Conservation (phyloP, 495 filamentous ascomycete genomes). For the Hypoxylon lienhwacheense region DNA sequence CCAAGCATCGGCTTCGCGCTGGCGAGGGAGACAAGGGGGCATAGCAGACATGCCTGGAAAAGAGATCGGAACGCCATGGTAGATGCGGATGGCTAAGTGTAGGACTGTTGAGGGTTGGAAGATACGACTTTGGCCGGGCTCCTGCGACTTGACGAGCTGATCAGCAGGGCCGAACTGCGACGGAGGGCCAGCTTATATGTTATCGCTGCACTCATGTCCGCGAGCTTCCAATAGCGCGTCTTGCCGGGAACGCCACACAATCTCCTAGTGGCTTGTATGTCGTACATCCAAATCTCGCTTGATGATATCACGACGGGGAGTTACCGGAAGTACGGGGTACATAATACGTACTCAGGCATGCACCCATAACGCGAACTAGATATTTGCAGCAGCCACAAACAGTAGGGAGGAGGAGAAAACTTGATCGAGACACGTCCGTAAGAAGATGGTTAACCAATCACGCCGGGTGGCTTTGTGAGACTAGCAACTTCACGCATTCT, state of each 20-base stretch:
- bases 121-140: constrained; percentile 4
- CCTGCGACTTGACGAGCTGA: background rate
- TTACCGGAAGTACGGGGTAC: too few relatives aligned
- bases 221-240: constrained; percentile 24
- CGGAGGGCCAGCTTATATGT: constrained; percentile 23
- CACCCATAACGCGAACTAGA: constrained; percentile 21
- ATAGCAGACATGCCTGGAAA: constrained; percentile 24
- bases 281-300: constrained; percentile 26
- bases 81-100: constrained; percentile 1
- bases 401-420: constrained; percentile 23
- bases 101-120: constrained; percentile 10
- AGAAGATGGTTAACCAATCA: constrained; percentile 16
- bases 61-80: constrained; percentile 31
- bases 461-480: constrained; percentile 10
- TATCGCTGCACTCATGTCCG: constrained; percentile 11
- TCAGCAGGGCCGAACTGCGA: constrained; percentile 4
- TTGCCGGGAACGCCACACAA: constrained; percentile 18
- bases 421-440: constrained; percentile 13
- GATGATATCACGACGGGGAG: constrained; percentile 28
- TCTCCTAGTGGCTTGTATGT: constrained; percentile 2
- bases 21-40: constrained; percentile 18
- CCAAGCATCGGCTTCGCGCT: constrained; percentile 21
- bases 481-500: constrained; percentile 28
- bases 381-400: constrained; percentile 22
- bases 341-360: too few relatives aligned